Base-by-base conservation (phyloP, 768 basidiomycete genomes). In the Suillus lakei region DNA sequence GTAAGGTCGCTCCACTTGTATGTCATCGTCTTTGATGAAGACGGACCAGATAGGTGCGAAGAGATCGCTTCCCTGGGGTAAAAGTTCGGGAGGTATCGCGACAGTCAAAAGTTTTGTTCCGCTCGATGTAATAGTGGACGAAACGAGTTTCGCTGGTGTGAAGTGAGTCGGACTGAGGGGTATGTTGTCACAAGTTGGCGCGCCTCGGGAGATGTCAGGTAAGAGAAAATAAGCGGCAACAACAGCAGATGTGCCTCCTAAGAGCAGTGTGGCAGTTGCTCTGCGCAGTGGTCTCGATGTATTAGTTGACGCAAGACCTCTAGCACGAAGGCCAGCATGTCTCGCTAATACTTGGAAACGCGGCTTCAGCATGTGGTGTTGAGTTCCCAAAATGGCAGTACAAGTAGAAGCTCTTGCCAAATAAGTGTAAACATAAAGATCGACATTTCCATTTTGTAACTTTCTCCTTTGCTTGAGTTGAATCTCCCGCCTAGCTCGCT, bases 1-100 rank as follows among this genome's bases (percentile, higher is more conserved):
- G 72, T 95, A 95, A 15, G 92, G 88, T 62, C 93, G 78, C 71
- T 95, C 93, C 38, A 95, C 91, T 76, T 95, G 93, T 26, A 95
- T 93, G 69, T 94, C 93, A 67, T 90, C 89, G 73, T 95, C 92
- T 73, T 95, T 95, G 73, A 95, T 81, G 74, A 83, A 95, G 15
- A 95, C 79, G 44, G 91, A 91, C 86, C 88, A 95, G 65, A 93
- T 86, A 83, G 86, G 66, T 66, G 66, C 63, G 79, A 80, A 62
- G 5, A 56, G 53, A 32, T 66, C 32, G 30, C 63, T 58, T 9
- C 55, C 76, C 30, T 50, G 63, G 4, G 72, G 80, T 62, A 85
- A 69, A 4, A 82, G 70, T 46, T 81, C 72, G 3, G 79, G 79
- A 13, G 90, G 86, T 10, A 93, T 72, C 4, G 81, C 79, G 55